phyloP scores from a whole-genome alignment of 768 basidiomycete genomes.

The Crassisporium funariophilum region DNA sequence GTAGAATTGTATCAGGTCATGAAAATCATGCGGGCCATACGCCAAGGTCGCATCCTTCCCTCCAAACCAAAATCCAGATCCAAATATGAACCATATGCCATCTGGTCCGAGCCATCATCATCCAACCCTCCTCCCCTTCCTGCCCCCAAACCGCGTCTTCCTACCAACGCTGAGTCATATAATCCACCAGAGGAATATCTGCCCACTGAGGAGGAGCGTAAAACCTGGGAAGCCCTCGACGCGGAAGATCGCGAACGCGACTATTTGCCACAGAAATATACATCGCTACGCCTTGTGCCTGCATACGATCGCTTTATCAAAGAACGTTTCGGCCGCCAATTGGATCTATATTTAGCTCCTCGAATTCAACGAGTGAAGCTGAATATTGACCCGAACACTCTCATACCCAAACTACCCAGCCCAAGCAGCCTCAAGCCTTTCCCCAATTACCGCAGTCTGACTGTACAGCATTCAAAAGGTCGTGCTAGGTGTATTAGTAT shows the following conservation, averaged over 20 bases:
- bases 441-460: conserved; percentile 82
- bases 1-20: conserved; percentile 67
- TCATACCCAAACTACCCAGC: conserved; percentile 93
- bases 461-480: conserved; percentile 64
- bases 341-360: conserved; percentile 96
- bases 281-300: conserved; percentile 85
- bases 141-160: conserved; percentile 88
- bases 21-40: conserved; percentile 99
- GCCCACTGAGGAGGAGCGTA: conserved; percentile 78
- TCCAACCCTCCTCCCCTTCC: conserved; percentile 84
- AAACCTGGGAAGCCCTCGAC: conserved; percentile 81
- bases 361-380: conserved; percentile 85
- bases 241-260: conserved; percentile 89
- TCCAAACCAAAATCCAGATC: conserved; percentile 80
- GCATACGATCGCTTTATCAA: conserved; percentile 92
- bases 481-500: conserved; percentile 75
- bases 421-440: conserved; percentile 91
- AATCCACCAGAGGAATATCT: conserved; percentile 98
- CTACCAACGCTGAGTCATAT: conserved; percentile 95
- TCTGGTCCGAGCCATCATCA: conserved; percentile 85
- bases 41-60: conserved; percentile 91
- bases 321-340: conserved; percentile 89
- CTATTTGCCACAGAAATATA: conserved; percentile 86
- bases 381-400: conserved; percentile 87
- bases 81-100: conserved; percentile 76